A percentile compares a stretch with the other conserved stretches of the same genome.
These are phyloP conservation scores for Verticillium dahliae DNA, from an alignment of 2,329 filamentous ascomycete species.

Conservation along the genomic window DNA sequence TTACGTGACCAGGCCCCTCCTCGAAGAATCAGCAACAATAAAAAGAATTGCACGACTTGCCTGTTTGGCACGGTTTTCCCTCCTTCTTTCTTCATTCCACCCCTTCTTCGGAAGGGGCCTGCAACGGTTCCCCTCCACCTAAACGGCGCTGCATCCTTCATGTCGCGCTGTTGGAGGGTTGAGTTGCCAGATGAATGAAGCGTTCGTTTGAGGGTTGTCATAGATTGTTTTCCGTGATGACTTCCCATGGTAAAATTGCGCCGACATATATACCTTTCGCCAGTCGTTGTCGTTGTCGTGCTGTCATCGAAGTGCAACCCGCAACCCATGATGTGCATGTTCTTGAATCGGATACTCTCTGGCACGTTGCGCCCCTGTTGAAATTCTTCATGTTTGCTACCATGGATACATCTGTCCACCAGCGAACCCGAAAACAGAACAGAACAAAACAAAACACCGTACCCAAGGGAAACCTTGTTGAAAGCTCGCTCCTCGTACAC, in stretches of 20 bases:
- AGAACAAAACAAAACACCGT: neutral
- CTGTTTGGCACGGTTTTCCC: conserved; percentile 5
- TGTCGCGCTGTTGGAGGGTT: neutral
- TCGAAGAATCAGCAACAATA: too few relatives aligned
- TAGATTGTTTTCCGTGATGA: conserved; percentile 27
- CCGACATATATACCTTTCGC: conserved; percentile 24
- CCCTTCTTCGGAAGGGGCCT: too few relatives aligned
- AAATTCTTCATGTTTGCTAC: neutral
- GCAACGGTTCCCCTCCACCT: neutral
- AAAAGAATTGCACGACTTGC: neutral
- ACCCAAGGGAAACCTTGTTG: conserved; percentile 3
- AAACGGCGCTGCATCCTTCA: neutral
- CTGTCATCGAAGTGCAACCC: too few relatives aligned
- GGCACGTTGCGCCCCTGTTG: neutral
- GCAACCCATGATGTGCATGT: too few relatives aligned
- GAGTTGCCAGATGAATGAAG: conserved; percentile 8
- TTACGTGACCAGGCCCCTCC: neutral
- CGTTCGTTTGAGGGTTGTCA: conserved; percentile 30
- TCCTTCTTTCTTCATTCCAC: conserved; percentile 16
- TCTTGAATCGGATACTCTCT: too few relatives aligned
- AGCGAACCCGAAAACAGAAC: neutral
- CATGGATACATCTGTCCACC: neutral
- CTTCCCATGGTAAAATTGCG: conserved; percentile 35
- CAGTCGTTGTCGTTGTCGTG: too few relatives aligned
- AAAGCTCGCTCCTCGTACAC: conserved; percentile 8